A percentile compares a stretch with the other conserved stretches of the same genome.
Evolutionary conservation across 1,139 yeast species (phyloP).

Genomic region (Kazachstania sp.): DNA sequence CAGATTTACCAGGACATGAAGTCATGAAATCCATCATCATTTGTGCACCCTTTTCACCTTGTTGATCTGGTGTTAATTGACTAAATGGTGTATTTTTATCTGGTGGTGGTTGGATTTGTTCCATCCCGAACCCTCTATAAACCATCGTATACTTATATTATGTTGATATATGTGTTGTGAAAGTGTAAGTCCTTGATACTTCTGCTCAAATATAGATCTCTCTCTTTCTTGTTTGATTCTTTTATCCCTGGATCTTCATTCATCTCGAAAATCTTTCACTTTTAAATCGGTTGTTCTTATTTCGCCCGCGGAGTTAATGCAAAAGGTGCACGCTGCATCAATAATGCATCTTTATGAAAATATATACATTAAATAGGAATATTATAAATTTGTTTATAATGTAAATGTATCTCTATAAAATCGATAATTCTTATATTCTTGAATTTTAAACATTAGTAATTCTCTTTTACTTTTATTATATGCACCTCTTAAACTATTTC

Average conservation of each 20-base stretch:
- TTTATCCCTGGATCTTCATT: no score
- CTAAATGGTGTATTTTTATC: constrained; percentile 40
- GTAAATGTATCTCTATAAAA: constrained; percentile 25
- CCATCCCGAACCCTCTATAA: constrained; percentile 36
- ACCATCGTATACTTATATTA: constrained; percentile 24
- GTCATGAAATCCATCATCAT: constrained; percentile 78
- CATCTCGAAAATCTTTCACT: no score
- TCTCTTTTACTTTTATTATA: constrained; percentile 14
- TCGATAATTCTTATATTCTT: constrained; percentile 20
- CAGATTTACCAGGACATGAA: constrained; percentile 92
- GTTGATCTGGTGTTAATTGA: constrained; percentile 85
- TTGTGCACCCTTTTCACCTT: constrained; percentile 85
- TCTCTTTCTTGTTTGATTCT: no score
- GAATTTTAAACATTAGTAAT: constrained; percentile 16
- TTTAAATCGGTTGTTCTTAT: no score
- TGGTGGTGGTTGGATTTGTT: constrained; percentile 31
- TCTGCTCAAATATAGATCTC: no score
- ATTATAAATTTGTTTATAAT: constrained; percentile 6
- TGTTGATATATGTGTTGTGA: neutral
- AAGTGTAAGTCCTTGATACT: neutral
- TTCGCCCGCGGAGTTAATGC: no score
- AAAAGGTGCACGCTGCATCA: no score
- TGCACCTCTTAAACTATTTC: constrained; percentile 11
- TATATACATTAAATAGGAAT: no score
- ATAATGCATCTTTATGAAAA: no score